phyloP scores from a whole-genome alignment of 2,329 filamentous ascomycete species.

The Venturia oleaginea region DNA sequence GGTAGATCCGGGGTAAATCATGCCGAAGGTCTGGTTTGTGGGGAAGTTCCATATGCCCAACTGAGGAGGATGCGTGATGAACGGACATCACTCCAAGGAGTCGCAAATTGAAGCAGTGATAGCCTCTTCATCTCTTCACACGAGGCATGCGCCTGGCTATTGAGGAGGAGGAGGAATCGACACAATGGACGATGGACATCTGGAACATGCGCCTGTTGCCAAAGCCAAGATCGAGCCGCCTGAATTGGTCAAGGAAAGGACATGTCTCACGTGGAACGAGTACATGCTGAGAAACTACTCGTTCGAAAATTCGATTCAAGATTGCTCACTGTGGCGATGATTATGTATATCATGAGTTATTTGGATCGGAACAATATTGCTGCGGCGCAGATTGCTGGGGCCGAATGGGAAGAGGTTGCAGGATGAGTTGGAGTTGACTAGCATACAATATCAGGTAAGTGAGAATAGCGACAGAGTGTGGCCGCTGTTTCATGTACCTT shows the following conservation, averaged over 20 bases:
- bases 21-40: not conserved
- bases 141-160: not conserved
- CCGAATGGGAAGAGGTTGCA: constrained; percentile 46
- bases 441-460: constrained; percentile 54
- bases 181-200: not conserved
- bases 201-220: not conserved
- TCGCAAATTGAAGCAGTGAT: not conserved
- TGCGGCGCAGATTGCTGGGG: constrained; percentile 46
- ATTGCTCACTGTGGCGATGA: constrained; percentile 58
- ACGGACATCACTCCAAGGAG: too few species aligned
- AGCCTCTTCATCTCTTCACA: not conserved
- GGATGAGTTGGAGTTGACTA: constrained; percentile 46
- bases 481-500: too few species aligned
- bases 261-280: constrained; percentile 44
- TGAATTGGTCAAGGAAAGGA: constrained; percentile 29
- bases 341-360: constrained; percentile 27
- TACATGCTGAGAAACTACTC: constrained; percentile 47
- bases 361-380: constrained; percentile 61
- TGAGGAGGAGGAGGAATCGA: not conserved
- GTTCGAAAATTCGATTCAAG: constrained; percentile 62
- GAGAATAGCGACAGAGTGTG: constrained; percentile 10
- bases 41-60: not conserved
- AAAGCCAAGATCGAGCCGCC: constrained; percentile 20
- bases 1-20: not conserved
- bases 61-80: not conserved